Conservation (phyloP, 2,329 filamentous ascomycete genomes). For the Metarhizium rileyi region DNA sequence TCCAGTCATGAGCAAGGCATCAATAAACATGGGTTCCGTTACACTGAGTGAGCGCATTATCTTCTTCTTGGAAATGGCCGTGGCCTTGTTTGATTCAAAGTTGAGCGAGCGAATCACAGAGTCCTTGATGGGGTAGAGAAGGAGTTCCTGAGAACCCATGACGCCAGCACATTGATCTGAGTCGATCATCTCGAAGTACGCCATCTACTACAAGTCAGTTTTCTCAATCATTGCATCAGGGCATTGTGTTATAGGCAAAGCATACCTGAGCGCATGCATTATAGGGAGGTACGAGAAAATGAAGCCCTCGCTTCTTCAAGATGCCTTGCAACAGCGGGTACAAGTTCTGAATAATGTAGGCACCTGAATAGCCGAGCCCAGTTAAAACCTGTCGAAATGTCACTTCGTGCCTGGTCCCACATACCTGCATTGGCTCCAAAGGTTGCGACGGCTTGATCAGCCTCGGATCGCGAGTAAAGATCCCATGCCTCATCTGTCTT, state of each 20-base stretch:
- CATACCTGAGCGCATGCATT: slow-evolving; percentile 77
- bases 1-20: slow-evolving; percentile 74
- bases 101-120: slow-evolving; percentile 58
- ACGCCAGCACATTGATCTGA: slow-evolving; percentile 63
- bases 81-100: slow-evolving; percentile 58
- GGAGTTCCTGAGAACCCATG: slow-evolving; percentile 74
- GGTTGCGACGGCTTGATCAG: slow-evolving; percentile 70
- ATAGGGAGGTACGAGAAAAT: slow-evolving; percentile 78
- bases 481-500: slow-evolving; percentile 77
- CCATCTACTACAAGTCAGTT: slow-evolving; percentile 37
- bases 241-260: background rate
- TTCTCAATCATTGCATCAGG: background rate
- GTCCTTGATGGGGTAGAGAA: slow-evolving; percentile 77
- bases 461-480: slow-evolving; percentile 72
- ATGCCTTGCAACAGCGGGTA: slow-evolving; percentile 69
- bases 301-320: slow-evolving; percentile 56
- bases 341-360: slow-evolving; percentile 60
- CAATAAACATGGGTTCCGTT: slow-evolving; percentile 65
- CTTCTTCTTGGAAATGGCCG: slow-evolving; percentile 52
- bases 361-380: slow-evolving; percentile 41
- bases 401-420: no score
- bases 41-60: slow-evolving; percentile 60
- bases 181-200: slow-evolving; percentile 63
- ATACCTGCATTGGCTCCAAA: slow-evolving; percentile 72
- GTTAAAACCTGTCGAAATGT: background rate